A percentile compares a stretch with the other conserved stretches of the same genome.
Evolutionary conservation across 176 grass and related monocot species (phyloP).

Genomic region (Rhynchospora breviuscula): DNA sequence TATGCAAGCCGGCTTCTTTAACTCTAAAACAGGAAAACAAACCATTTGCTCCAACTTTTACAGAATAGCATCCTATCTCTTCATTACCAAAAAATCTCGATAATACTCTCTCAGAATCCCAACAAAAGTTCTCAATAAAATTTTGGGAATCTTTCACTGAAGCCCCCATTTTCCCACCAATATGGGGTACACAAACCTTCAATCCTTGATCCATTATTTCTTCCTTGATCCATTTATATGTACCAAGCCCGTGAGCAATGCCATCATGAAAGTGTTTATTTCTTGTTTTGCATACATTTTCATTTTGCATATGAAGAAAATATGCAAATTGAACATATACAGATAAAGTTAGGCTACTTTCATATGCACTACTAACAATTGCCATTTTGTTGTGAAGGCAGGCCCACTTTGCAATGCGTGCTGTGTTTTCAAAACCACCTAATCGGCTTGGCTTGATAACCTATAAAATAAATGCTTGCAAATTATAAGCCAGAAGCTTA

Average conservation of each 20-base stretch:
- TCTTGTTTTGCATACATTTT: constrained; percentile 49
- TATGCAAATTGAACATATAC: constrained; percentile 73
- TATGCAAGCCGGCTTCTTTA: constrained; percentile 56
- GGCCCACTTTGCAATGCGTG: constrained; percentile 87
- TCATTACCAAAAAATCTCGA: constrained; percentile 44
- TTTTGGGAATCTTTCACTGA: constrained; percentile 56
- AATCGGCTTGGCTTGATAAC: constrained; percentile 93
- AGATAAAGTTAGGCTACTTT: constrained; percentile 87
- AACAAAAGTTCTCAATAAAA: constrained; percentile 49
- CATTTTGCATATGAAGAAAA: constrained; percentile 61
- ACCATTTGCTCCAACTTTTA: constrained; percentile 42
- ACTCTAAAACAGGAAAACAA: constrained; percentile 67
- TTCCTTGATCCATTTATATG: constrained; percentile 93
- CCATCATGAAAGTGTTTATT: constrained; percentile 34
- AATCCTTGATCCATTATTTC: constrained; percentile 67
- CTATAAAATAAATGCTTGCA: constrained; percentile 33
- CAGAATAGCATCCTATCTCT: constrained; percentile 44
- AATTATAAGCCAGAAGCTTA: not conserved
- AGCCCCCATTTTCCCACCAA: constrained; percentile 45
- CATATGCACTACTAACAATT: constrained; percentile 80
- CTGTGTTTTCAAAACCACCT: constrained; percentile 80
- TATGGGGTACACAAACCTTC: constrained; percentile 29
- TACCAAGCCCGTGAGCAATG: constrained; percentile 76
- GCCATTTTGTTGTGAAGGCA: constrained; percentile 78
- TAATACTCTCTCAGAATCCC: constrained; percentile 45